These are phyloP conservation scores for Hymenoscyphus linearis DNA, from an alignment of 2,329 filamentous ascomycete genomes.

Conservation along the genomic window DNA sequence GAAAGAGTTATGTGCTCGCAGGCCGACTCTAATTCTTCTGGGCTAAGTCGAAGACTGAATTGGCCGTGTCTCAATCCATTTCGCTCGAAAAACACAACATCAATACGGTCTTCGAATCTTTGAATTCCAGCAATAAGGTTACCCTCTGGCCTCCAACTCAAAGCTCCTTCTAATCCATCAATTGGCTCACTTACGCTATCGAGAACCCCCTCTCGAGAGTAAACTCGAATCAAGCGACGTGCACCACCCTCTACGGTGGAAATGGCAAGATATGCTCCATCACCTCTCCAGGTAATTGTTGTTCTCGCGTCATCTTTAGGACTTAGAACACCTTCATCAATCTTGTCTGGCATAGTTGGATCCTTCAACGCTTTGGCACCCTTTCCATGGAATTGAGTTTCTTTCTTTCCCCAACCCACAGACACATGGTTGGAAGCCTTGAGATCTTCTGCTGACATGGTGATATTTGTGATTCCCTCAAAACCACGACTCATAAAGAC, in stretches of 20 bases:
- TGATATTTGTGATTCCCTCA: conserved; percentile 72
- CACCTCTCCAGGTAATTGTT: conserved; percentile 86
- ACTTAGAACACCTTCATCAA: conserved; percentile 78
- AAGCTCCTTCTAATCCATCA: conserved; percentile 76
- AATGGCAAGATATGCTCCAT: conserved; percentile 84
- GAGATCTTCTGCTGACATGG: conserved; percentile 70
- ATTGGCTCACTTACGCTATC: conserved; percentile 95
- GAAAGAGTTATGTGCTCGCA: conserved; percentile 59
- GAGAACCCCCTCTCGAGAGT: conserved; percentile 80
- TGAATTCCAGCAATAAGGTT: conserved; percentile 88
- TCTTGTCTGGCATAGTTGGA: conserved; percentile 87
- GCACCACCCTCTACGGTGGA: conserved; percentile 66
- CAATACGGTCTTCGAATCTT: conserved; percentile 59
- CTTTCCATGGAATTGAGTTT: conserved; percentile 95
- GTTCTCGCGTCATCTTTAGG: conserved; percentile 64
- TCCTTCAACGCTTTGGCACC: conserved; percentile 82
- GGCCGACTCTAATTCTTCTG: conserved; percentile 50
- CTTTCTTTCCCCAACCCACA: conserved; percentile 96
- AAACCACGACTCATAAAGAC: conserved; percentile 92
- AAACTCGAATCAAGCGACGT: conserved; percentile 81
- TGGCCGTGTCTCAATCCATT: conserved; percentile 97
- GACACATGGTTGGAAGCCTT: conserved; percentile 90
- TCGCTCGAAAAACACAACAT: conserved; percentile 92
- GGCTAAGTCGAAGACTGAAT: conserved; percentile 69
- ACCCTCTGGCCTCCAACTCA: conserved; percentile 89